These are phyloP conservation scores for Fusarium sp. DNA, from an alignment of 2,329 filamentous ascomycete species.

Conservation along the genomic window DNA sequence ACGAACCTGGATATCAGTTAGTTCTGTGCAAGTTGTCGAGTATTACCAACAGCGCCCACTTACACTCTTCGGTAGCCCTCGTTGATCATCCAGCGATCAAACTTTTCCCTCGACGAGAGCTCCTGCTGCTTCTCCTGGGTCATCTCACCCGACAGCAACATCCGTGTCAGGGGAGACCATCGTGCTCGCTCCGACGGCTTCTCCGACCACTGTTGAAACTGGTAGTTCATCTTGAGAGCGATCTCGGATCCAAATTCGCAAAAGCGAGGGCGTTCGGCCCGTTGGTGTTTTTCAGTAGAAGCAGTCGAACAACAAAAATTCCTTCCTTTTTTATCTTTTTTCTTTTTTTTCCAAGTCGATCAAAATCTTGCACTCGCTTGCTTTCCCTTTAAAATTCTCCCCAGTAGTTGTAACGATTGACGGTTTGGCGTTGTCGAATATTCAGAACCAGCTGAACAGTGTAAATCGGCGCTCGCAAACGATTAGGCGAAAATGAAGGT, in stretches of 20 bases:
- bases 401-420: conserved; percentile 6
- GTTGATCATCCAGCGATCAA: conserved; percentile 92
- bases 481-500: not conserved
- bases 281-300: not conserved
- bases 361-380: conserved; percentile 4
- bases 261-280: conserved; percentile 11
- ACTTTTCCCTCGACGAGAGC: conserved; percentile 78
- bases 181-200: conserved; percentile 78
- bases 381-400: not conserved
- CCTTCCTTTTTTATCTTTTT: not conserved
- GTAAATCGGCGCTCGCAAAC: not conserved
- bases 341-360: not conserved
- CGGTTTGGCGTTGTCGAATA: conserved; percentile 8
- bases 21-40: not conserved
- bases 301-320: no score
- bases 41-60: conserved; percentile 52
- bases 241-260: conserved; percentile 9
- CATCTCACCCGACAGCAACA: conserved; percentile 88
- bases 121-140: conserved; percentile 80
- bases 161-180: conserved; percentile 87
- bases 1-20: conserved; percentile 69
- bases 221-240: conserved; percentile 46
- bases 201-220: conserved; percentile 49
- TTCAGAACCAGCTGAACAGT: conserved; percentile 45
- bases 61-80: conserved; percentile 87